Evolutionary conservation across 768 basidiomycete genomes (phyloP), one percentile per base, ranked within the genome.

Genomic region (Boletus sensibilis): DNA sequence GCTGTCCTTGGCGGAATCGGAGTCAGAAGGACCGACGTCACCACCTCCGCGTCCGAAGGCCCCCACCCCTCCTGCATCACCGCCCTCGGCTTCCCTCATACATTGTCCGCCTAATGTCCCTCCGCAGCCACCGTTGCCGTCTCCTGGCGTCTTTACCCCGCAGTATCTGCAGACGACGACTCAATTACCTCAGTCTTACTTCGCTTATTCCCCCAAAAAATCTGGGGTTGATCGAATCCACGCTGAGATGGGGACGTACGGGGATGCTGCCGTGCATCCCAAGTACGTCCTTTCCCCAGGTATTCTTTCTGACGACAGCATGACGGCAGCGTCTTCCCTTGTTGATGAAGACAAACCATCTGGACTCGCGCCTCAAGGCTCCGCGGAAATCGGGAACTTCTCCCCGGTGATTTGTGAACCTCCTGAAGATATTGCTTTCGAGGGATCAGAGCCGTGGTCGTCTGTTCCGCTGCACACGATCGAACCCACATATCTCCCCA

Each of bases 221-320:
- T 65, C 69, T 59, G 68, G 68, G 68, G 68, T 64, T 39, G 69
- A 69, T 69, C 69, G 61, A 57, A 39, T 55, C 51, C 52, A 49
- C 58, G 27, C 54, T 52, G 25, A 62, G 45, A 56, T 33, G 39
- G 33, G 37, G 43, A 38, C 55, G 18, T 34, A 51, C 57, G 58
- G 56, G 57, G 57, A 58, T 70, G 59, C 58, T 13, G 23, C 38
- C 51, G 33, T 56, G 60, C 61, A 52, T 60, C 61, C 56, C 55
- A 47, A 52, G 53, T 42, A 56, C 61, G 55, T 60, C 42, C 44
- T 39, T 57, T 43, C 61, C 59, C 59, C 64, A 56, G 58, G 39
- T 46, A 27, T 55, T 42, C 60, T 59, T 14, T 51, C 54, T 52
- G 41, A 59, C 49, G 52, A 53, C 35, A 57, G 31, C 7, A 46